Conservation (phyloP, 1,284 basidiomycete genomes). For the Caloboletus inedulis region DNA sequence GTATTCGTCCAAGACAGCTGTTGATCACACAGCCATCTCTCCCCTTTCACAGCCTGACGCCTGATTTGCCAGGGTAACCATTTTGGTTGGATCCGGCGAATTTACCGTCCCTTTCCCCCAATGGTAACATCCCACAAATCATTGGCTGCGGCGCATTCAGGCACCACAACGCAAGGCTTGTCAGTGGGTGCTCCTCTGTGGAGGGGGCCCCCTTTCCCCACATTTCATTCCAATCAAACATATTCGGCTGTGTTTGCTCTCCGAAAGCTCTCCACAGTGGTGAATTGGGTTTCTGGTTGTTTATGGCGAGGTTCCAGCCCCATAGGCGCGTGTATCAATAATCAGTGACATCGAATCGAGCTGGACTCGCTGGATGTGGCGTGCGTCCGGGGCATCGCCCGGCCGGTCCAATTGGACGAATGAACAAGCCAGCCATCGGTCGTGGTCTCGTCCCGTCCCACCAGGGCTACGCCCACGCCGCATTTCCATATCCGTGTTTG, state of each 20-base stretch:
- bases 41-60: constrained; percentile 9
- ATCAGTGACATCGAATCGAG: not conserved
- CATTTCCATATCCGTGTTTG: constrained; percentile 1
- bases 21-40: constrained; percentile 8
- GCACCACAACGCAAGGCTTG: constrained; percentile 7
- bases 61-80: constrained; percentile 4
- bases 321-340: not conserved
- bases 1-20: not conserved
- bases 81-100: constrained; percentile 4
- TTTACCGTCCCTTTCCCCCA: constrained; percentile 5
- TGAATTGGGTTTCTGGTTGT: not conserved
- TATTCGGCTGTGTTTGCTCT: constrained; percentile 2
- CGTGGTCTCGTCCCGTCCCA: no score
- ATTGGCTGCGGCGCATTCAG: constrained; percentile 6
- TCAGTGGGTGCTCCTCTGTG: not conserved
- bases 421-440: no score
- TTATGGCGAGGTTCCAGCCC: constrained; percentile 1
- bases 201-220: not conserved
- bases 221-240: constrained; percentile 2
- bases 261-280: not conserved
- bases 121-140: not conserved
- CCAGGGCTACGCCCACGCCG: not conserved
- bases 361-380: constrained; percentile 1
- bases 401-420: no score
- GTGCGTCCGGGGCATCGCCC: constrained; percentile 3